Evolutionary conservation across 2,329 filamentous ascomycete genomes (phyloP), one percentile per base, ranked within the genome.

Genomic region (Diaporthe amygdali): DNA sequence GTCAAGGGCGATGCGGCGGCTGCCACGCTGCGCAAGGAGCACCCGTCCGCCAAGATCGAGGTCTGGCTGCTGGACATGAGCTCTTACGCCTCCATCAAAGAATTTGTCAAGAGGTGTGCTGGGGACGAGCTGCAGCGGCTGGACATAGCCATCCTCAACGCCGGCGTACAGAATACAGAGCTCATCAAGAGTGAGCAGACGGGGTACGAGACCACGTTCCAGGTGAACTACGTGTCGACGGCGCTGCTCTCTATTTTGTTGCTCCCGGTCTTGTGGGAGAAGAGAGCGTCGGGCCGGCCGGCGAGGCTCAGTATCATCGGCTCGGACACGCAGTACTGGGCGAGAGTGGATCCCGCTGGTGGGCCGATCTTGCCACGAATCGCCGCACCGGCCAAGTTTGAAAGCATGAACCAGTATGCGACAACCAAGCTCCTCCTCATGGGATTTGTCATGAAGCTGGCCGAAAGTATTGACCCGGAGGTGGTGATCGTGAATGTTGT

Each of bases 401-500:
- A 47, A 12, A 7, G 2, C 6, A 25, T 47, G 20, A 15, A 22
- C 1, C 47, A 68, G 37, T 70, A 70, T 20, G 15, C 15, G 32
- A 30, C 25, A 5, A 20, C 68, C 8, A 70, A 66, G 56, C 22
- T 70, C 34, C 56, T 70, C 2, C 27, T 34, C 15, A 8, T 14
- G n/a, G 41, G 41, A 9, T 70, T 70, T 12, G 7, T 70, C 5
- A 12, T 82, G 22, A 79, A 82, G 17, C 76, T 84, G n/a, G 77
- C 78, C 1, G 78, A 82, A 10, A 76, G 80, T 0, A 78, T 86
- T 10, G 68, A 69, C 0, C 37, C 80, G 0, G 69, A 79, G 5
- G 77, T 82, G n/a, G 78, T 83, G 1, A 73, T 81, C 25, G 73
- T 83, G 61, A 83, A 82, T 52, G 74, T 81, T 59, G 77, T 79